phyloP scores from a whole-genome alignment of 495 filamentous ascomycete genomes.

The Daldinia loculata region DNA sequence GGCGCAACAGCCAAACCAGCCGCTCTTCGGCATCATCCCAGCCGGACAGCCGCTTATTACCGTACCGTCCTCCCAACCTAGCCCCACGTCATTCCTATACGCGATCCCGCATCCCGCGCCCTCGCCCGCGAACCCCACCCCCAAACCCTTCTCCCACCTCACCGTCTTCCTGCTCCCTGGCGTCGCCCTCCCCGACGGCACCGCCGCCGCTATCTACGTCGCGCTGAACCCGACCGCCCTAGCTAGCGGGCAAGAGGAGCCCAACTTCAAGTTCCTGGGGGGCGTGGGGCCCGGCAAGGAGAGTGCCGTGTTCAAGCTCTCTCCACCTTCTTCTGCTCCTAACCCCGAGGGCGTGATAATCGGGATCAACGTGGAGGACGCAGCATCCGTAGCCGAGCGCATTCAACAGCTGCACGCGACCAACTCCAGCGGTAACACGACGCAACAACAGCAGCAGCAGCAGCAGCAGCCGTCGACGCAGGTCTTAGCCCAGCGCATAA shows the following conservation, averaged over 20 bases:
- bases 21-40: constrained; percentile 59
- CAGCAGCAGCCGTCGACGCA: constrained; percentile 65
- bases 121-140: constrained; percentile 26
- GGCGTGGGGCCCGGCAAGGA: constrained; percentile 89
- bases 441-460: constrained; percentile 39
- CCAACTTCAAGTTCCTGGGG: constrained; percentile 81
- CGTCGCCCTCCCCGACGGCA: constrained; percentile 72
- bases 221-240: constrained; percentile 54
- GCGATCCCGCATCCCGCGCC: constrained; percentile 46
- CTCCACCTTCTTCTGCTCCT: constrained; percentile 42
- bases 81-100: constrained; percentile 54
- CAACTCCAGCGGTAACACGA: not conserved
- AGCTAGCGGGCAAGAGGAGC: constrained; percentile 27
- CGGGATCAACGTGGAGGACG: constrained; percentile 84
- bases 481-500: constrained; percentile 88
- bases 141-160: constrained; percentile 73
- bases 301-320: constrained; percentile 83
- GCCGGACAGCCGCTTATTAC: constrained; percentile 60
- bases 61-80: constrained; percentile 52
- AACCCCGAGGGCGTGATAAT: constrained; percentile 62
- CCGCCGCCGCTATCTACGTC: constrained; percentile 89
- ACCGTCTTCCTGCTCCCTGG: constrained; percentile 91
- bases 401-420: constrained; percentile 63
- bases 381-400: constrained; percentile 71
- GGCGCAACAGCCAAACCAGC: constrained; percentile 29